These are phyloP conservation scores for Boletellus deceptivus DNA, from an alignment of 1,284 basidiomycete species.

Conservation along the genomic window DNA sequence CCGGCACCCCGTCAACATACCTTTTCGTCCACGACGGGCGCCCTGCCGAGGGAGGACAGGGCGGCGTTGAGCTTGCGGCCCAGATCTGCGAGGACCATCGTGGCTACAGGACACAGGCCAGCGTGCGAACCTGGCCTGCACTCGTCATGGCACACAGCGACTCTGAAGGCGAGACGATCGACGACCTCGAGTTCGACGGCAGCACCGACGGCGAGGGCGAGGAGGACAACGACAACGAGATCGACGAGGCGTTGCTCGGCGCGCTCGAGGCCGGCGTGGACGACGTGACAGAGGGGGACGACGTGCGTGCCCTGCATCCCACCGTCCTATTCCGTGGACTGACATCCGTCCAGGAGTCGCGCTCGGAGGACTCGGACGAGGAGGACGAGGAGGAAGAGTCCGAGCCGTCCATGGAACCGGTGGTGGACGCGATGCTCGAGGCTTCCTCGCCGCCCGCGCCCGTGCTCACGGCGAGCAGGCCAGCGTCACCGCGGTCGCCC, in stretches of 20 bases:
- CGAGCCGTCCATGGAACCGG: conserved; percentile 33
- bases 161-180: conserved; percentile 62
- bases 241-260: conserved; percentile 55
- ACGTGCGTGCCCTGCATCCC: conserved; percentile 40
- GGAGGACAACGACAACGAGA: conserved; percentile 42
- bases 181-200: conserved; percentile 53
- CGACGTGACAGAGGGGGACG: conserved; percentile 64
- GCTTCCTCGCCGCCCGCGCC: conserved; percentile 28
- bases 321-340: conserved; percentile 4
- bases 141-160: conserved; percentile 53
- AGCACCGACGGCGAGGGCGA: conserved; percentile 47
- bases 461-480: conserved; percentile 13
- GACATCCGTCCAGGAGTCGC: conserved; percentile 40
- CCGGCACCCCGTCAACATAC: conserved; percentile 39
- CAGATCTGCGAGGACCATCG: conserved; percentile 95
- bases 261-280: conserved; percentile 50
- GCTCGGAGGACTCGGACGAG: conserved; percentile 55
- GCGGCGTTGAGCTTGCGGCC: conserved; percentile 94
- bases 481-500: conserved; percentile 25
- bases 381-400: conserved; percentile 52
- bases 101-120: conserved; percentile 27
- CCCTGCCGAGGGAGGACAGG: conserved; percentile 85
- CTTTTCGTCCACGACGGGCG: conserved; percentile 87
- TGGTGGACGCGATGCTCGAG: conserved; percentile 20
- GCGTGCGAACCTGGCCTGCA: conserved; percentile 24